phyloP scores from a whole-genome alignment of 1,284 basidiomycete genomes.

The Albatrellus sp. region DNA sequence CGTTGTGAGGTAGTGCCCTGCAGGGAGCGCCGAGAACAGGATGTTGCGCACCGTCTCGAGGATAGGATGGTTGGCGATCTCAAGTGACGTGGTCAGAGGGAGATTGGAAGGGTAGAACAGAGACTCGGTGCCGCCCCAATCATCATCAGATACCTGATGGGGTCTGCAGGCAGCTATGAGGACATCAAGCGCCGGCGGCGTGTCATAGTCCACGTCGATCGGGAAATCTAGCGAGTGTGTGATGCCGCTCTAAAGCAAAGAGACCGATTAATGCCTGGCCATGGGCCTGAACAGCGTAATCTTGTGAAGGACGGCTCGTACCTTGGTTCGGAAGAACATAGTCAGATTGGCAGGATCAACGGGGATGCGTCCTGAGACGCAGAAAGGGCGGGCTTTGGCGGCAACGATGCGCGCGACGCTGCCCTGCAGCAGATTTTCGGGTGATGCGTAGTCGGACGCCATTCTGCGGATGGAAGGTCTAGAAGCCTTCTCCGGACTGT shows the following conservation, averaged over 20 bases:
- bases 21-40: constrained; percentile 54
- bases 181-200: constrained; percentile 69
- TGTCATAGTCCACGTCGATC: constrained; percentile 60
- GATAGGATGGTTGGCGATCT: constrained; percentile 68
- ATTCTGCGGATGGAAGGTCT: constrained; percentile 16
- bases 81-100: constrained; percentile 61
- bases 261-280: constrained; percentile 3
- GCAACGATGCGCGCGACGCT: constrained; percentile 43
- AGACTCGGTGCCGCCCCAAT: constrained; percentile 44
- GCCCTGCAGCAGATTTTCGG: constrained; percentile 42
- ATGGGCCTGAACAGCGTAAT: not conserved
- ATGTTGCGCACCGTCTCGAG: constrained; percentile 60
- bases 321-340: constrained; percentile 71
- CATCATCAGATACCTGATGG: constrained; percentile 39
- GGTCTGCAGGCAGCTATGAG: constrained; percentile 64
- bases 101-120: constrained; percentile 63
- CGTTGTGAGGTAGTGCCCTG: constrained; percentile 57
- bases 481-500: constrained; percentile 15
- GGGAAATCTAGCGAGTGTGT: constrained; percentile 73
- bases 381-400: constrained; percentile 50
- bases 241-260: constrained; percentile 47
- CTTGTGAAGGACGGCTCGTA: constrained; percentile 17
- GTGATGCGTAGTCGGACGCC: constrained; percentile 27
- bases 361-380: constrained; percentile 56
- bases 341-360: constrained; percentile 54